A percentile compares a stretch with the other conserved stretches of the same genome.
Evolutionary conservation across 805 yeast genomes (phyloP).

Genomic region (Myxozyma kluyveri): DNA sequence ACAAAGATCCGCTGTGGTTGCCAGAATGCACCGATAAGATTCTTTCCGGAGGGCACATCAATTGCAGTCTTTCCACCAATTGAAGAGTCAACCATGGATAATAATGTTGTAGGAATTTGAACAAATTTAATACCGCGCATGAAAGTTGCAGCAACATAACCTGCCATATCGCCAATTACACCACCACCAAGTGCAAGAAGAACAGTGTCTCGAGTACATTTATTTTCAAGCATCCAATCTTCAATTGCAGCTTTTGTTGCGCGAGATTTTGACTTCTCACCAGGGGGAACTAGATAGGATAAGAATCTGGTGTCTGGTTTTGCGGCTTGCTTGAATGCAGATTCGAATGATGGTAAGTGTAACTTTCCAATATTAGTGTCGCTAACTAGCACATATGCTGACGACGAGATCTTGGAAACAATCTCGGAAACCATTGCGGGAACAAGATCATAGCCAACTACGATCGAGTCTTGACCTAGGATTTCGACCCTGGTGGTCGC

Average conservation of each 20-base stretch:
- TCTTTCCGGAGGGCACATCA: conserved; percentile 94
- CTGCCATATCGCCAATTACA: conserved; percentile 98
- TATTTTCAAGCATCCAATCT: conserved; percentile 74
- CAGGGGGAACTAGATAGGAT: conserved; percentile 78
- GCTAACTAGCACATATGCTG: conserved; percentile 88
- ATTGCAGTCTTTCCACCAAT: conserved; percentile 99
- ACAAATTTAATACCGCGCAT: conserved; percentile 96
- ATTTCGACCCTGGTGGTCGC: conserved; percentile 43
- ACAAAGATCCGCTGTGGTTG: conserved; percentile 88
- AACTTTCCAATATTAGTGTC: conserved; percentile 63
- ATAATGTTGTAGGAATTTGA: conserved; percentile 88
- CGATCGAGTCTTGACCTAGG: conserved; percentile 78
- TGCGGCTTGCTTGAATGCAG: conserved; percentile 27
- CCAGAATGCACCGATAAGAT: conserved; percentile 95
- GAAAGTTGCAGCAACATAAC: conserved; percentile 97
- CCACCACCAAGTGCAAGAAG: conserved; percentile 97
- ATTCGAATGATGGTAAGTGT: conserved; percentile 48
- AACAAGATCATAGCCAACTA: conserved; percentile 81
- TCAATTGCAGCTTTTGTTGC: conserved; percentile 89
- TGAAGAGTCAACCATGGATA: conserved; percentile 97
- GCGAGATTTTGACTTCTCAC: conserved; percentile 86
- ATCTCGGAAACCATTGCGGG: conserved; percentile 70
- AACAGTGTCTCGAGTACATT: conserved; percentile 95
- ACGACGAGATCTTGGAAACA: conserved; percentile 61
- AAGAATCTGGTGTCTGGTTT: conserved; percentile 58